Conservation (phyloP, 2,329 filamentous ascomycete species). For the Cladophialophora immunda region DNA sequence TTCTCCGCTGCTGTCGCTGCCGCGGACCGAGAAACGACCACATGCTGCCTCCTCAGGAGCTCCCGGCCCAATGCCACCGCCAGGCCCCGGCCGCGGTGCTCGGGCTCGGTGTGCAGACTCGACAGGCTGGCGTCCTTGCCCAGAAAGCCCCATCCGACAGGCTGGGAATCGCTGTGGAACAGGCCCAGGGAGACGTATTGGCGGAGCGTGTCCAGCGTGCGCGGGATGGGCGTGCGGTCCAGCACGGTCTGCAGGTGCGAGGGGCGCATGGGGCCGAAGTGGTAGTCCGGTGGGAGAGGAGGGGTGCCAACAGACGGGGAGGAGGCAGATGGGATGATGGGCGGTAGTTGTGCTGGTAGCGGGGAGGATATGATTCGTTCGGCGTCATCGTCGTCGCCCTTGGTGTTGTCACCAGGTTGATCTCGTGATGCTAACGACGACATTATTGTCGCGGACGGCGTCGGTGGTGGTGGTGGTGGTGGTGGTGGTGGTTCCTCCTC, state of each 20-base stretch:
- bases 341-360: background rate
- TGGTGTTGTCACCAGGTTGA: no score
- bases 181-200: conserved; percentile 48
- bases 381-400: no score
- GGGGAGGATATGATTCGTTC: no score
- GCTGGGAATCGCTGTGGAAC: conserved; percentile 39
- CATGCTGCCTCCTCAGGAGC: conserved; percentile 45
- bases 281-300: conserved; percentile 26
- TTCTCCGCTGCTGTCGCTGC: conserved; percentile 18
- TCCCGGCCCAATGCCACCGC: conserved; percentile 46
- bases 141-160: conserved; percentile 52
- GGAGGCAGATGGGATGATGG: background rate
- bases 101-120: conserved; percentile 53
- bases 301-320: background rate
- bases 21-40: conserved; percentile 35
- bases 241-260: conserved; percentile 49
- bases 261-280: conserved; percentile 25
- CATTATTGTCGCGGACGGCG: background rate
- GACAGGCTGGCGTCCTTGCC: conserved; percentile 49
- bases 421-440: no score
- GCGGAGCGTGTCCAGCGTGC: conserved; percentile 46
- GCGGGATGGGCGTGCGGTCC: conserved; percentile 50
- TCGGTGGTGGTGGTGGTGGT: background rate
- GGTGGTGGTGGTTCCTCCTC: background rate
- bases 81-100: conserved; percentile 50